Evolutionary conservation across 192 early-diverging fungal species (phyloP), one percentile per base, ranked within the genome.

Genomic region (Phycomyces nitens): DNA sequence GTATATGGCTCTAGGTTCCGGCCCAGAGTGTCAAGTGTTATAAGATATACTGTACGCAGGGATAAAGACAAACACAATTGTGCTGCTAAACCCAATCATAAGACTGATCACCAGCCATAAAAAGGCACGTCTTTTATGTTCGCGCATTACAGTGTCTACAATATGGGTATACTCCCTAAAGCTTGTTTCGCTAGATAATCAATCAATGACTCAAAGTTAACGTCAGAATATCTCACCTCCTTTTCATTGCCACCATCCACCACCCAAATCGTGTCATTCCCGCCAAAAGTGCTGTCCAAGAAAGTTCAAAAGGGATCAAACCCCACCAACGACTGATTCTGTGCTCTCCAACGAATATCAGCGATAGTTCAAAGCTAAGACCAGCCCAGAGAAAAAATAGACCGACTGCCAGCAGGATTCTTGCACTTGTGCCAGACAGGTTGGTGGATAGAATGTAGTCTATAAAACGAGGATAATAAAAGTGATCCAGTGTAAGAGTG

Each of bases 401-500:
- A 12, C 71, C 71, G 5, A 70, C 20, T 11, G 50, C 49, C 38
- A 79, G 18, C 9, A 60, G 56, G 3, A 77, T 14, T 16, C 58
- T 62, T 0, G 71, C 54, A 23, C 64, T 42, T 8, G n/a, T 34
- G 0, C 14, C n/a, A 7, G 70, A 67, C 0, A 79, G 11, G 47
- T 79, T 79, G 11, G 58, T 77, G 29, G 72, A 69, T 20, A 76
- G 60, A 15, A 73, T 55, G 2, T 64, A 38, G 23, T 79, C 68
- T 0, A 79, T 53, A 53, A 77, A 79, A 53, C 64, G 54, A 8
- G 75, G 68, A 54, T 77, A 79, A 63, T 65, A 79, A 43, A 73
- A 71, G 11, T 73, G 62, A 41, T 73, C 73, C 40, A 79, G 59
- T 5, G 77, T 62, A 39, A 77, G 71, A 59, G 70, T 71, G 5